Conservation (phyloP, 495 filamentous ascomycete species). For the Aspergillus homomorphus region DNA sequence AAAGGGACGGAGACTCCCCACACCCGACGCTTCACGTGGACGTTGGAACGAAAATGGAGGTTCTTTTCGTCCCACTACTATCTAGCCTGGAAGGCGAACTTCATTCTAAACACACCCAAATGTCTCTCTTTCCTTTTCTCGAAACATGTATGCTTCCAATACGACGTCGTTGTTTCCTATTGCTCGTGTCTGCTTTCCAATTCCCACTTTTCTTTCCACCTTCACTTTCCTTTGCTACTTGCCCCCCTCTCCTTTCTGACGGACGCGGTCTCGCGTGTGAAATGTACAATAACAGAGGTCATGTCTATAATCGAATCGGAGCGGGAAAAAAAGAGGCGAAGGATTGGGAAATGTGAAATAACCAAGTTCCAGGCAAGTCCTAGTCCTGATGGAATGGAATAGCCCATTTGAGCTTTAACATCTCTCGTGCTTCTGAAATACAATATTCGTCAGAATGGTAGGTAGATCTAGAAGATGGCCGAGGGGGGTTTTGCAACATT, state of each 20-base stretch:
- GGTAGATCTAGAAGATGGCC: background rate
- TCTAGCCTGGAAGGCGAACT: background rate
- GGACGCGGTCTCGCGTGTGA: background rate
- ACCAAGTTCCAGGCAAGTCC: background rate
- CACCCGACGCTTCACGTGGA: background rate
- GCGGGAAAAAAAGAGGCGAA: background rate
- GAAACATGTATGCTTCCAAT: background rate
- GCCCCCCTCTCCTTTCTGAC: background rate
- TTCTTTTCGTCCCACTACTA: background rate
- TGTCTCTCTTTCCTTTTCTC: background rate
- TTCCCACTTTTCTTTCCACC: conserved; percentile 1
- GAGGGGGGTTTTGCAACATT: no score
- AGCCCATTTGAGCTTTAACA: background rate
- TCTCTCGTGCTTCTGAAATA: background rate
- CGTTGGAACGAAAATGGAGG: background rate
- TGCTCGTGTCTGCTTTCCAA: conserved; percentile 8
- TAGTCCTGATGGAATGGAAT: background rate
- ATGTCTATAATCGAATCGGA: conserved; percentile 7
- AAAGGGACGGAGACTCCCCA: background rate
- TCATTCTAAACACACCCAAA: no score
- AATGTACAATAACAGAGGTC: conserved; percentile 20
- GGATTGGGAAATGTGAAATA: background rate
- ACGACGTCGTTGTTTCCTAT: background rate
- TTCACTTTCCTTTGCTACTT: conserved; percentile 1
- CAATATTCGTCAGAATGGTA: no score